Evolutionary conservation across 805 yeast species (phyloP), one percentile per base, ranked within the genome.

Genomic region (Candida endomychidarum): DNA sequence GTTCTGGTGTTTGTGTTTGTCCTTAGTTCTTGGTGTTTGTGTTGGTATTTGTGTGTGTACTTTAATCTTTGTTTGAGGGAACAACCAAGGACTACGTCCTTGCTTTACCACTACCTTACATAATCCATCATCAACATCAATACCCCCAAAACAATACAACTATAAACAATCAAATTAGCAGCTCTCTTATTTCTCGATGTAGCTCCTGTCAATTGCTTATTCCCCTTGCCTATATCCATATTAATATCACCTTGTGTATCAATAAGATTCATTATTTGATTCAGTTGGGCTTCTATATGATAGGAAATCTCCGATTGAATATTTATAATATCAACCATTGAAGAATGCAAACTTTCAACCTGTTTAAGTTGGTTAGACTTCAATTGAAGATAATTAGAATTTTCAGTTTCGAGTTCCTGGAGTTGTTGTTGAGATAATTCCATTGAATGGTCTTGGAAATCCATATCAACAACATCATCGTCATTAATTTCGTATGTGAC

Each of bases 241-340:
- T 79, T 76, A 1, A 86, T 77, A 46, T 78, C 78, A 45, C 78
- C 80, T 45, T 86, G 90, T 45, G 81, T 81, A 43, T 81, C 83
- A 34, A 80, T 59, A 46, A 89, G 65, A 27, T 70, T 66, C 36
- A 75, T 70, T 11, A 89, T 83, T 56, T 77, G 81, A 38, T 83
- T 83, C 5, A 83, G 78, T 60, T 89, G 97, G 1, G 77, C 59
- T 17, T 78, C 77, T 34, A 89, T 67, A 56, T 90, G 95, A 40
- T 81, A 68, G 9, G 86, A 74, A 39, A 89, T 67, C 53, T 86
- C 93, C 17, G 81, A 70, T 53, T 89, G 91, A 46, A 90, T 60
- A 40, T 81, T 77, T 1, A 89, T 75, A 30, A 90, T 82, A 53
- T 87, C 96, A 31, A 80, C 56, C 59, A 83, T 79, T 1, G 86